Conservation (phyloP, 1,284 basidiomycete genomes). For the Vanrija pseudolonga region DNA sequence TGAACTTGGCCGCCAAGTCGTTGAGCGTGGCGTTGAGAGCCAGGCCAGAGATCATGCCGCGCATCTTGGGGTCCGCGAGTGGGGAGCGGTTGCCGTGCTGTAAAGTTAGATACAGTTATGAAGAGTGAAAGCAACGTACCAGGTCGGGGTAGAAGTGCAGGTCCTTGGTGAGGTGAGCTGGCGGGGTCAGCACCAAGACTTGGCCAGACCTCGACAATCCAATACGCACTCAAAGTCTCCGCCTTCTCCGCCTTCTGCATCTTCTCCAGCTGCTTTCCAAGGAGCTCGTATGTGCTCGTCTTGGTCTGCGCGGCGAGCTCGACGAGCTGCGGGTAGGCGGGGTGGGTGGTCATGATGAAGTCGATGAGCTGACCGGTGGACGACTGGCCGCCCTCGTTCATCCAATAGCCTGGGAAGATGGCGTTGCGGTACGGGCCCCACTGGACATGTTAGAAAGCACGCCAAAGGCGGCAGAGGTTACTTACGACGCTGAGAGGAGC, state of each 20-base stretch:
- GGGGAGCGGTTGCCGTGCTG: slow-evolving; percentile 84
- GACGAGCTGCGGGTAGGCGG: slow-evolving; percentile 69
- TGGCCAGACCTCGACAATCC: too few species aligned
- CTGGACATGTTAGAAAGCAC: slow-evolving; percentile 7
- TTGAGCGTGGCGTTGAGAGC: slow-evolving; percentile 70
- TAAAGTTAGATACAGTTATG: not conserved
- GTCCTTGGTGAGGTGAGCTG: slow-evolving; percentile 78
- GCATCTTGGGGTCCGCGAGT: slow-evolving; percentile 88
- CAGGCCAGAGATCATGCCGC: slow-evolving; percentile 84
- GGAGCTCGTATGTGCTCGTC: slow-evolving; percentile 55
- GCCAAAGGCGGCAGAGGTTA: slow-evolving; percentile 7
- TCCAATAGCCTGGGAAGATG: slow-evolving; percentile 93
- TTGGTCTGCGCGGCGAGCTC: slow-evolving; percentile 54
- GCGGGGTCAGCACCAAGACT: slow-evolving; percentile 14
- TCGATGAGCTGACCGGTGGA: slow-evolving; percentile 98
- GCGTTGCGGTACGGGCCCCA: slow-evolving; percentile 90
- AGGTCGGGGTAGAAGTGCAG: slow-evolving; percentile 93
- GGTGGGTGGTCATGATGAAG: slow-evolving; percentile 89
- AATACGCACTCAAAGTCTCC: slow-evolving; percentile 57
- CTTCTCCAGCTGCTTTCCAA: slow-evolving; percentile 70
- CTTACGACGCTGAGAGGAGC: slow-evolving; percentile 22
- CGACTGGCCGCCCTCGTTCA: slow-evolving; percentile 98
- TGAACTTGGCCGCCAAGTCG: slow-evolving; percentile 87
- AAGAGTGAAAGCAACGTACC: slow-evolving; percentile 39
- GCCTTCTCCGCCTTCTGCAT: slow-evolving; percentile 59